Evolutionary conservation across 306 rosid genomes (phyloP), one percentile per base, ranked within the genome.

Genomic region (Ziziphus jujuba): DNA sequence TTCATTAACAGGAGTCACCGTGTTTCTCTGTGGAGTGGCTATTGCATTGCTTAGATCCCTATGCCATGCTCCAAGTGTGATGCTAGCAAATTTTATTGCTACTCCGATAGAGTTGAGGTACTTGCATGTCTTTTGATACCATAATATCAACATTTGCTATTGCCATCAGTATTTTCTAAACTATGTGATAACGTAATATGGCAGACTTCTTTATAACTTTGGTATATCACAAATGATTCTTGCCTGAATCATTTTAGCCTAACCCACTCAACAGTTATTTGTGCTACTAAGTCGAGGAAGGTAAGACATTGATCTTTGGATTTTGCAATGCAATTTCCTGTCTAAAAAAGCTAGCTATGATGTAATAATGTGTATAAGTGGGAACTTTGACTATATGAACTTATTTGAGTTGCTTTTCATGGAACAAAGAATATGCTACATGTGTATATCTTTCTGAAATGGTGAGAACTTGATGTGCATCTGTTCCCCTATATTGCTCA

Each of bases 71-170:
- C 96, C 98, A 2, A 90, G 90, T 63, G 78, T 84, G 72, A 90
- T 93, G 97, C 83, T 90, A 45, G 75, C 96, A 1, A 93, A 93
- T 83, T 85, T 88, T n/a, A 69, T 88, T 59, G 97, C 97, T 33
- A 90, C 98, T 59, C 98, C 98, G 9, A 67, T 90, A 57, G 98
- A 93, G 78, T 75, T 93, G 72, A 93, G 98, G 98, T 93, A 79
- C 67, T 67, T 59, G 24, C 48, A 34, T 79, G 55, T 4, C 74
- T 59, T 59, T 56, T 35, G 8, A 2, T 40, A 33, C 19, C 55
- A 33, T 60, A 55, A 62, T 47, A 56, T 61, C 57, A 34, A 19
- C 60, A 44, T 60, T 10, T 51, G 24, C 43, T 50, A 58, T 49
- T 77, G 13, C 52, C 23, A 4, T 24, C 12, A 9, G 21, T 22